These are phyloP conservation scores for Trypethelium eluteriae DNA, from an alignment of 495 filamentous ascomycete species.

Conservation along the genomic window DNA sequence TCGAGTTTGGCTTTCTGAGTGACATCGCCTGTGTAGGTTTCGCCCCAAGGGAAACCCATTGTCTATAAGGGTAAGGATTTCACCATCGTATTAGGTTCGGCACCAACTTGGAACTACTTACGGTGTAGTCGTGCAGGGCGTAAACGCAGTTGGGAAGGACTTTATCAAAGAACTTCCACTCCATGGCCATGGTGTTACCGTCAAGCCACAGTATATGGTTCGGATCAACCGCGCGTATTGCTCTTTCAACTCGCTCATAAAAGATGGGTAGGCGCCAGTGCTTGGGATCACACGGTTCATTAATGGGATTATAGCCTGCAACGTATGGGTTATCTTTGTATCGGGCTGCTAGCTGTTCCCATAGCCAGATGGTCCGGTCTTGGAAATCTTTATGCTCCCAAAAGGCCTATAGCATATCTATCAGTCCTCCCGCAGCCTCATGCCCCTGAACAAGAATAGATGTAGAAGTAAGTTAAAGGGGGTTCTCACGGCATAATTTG, in stretches of 20 bases:
- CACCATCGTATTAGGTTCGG: background rate
- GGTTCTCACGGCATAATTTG: conserved; percentile 39
- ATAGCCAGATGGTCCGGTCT: conserved; percentile 52
- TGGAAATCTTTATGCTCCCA: conserved; percentile 59
- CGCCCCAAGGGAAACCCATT: conserved; percentile 44
- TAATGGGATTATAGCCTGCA: conserved; percentile 60
- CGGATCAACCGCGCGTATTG: conserved; percentile 51
- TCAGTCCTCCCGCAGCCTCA: background rate
- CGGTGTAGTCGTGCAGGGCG: conserved; percentile 54
- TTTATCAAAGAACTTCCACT: conserved; percentile 41
- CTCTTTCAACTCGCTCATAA: conserved; percentile 51
- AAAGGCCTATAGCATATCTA: conserved; percentile 35
- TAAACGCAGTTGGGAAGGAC: conserved; percentile 53
- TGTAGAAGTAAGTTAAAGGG: background rate
- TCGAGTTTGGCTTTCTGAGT: conserved; percentile 47
- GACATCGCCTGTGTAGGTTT: conserved; percentile 44
- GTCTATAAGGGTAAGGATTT: background rate
- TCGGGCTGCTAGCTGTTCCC: conserved; percentile 51
- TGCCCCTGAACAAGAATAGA: background rate
- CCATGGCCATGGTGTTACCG: conserved; percentile 59
- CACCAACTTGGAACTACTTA: background rate
- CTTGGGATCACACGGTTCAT: conserved; percentile 55
- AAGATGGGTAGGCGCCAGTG: conserved; percentile 48
- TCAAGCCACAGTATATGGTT: conserved; percentile 59
- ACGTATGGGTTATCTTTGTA: conserved; percentile 51